Conservation (phyloP, 116 monocot genomes). For the Zostera marina region DNA sequence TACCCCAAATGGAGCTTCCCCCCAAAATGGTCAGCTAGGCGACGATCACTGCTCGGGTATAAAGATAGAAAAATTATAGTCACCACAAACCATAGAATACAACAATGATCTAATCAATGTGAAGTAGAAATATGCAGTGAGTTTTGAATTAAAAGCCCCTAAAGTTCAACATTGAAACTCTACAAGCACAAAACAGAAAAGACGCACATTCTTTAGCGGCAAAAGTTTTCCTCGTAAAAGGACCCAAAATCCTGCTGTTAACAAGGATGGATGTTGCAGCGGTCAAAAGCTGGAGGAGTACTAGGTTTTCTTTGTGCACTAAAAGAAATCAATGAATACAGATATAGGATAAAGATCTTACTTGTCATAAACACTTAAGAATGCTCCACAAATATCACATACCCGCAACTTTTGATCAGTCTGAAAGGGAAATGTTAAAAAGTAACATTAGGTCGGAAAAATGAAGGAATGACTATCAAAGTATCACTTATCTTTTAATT, state of each 20-base stretch:
- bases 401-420: slow-evolving; percentile 98
- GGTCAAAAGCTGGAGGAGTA: slow-evolving; percentile 37
- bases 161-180: slow-evolving; percentile 12
- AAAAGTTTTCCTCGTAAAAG: slow-evolving; percentile 76
- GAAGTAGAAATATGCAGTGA: not conserved
- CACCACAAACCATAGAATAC: slow-evolving; percentile 2
- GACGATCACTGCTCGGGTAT: slow-evolving; percentile 18
- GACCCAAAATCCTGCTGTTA: slow-evolving; percentile 66
- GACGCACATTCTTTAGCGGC: slow-evolving; percentile 79
- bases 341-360: slow-evolving; percentile 18
- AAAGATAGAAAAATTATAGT: not conserved
- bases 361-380: slow-evolving; percentile 99
- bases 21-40: slow-evolving; percentile 59
- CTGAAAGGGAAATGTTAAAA: slow-evolving; percentile 20
- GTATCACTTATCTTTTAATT: not conserved
- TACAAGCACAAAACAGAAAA: slow-evolving; percentile 26
- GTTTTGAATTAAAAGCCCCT: not conserved
- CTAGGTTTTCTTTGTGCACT: slow-evolving; percentile 8
- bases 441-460: not conserved
- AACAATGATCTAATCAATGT: not conserved
- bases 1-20: slow-evolving; percentile 74
- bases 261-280: slow-evolving; percentile 36
- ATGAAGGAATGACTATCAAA: not conserved
- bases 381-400: slow-evolving; percentile 99
- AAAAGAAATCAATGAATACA: slow-evolving; percentile 1